Evolutionary conservation across 305 asterid species (phyloP), one percentile per base, ranked within the genome.

Genomic region (Andrographis paniculata): DNA sequence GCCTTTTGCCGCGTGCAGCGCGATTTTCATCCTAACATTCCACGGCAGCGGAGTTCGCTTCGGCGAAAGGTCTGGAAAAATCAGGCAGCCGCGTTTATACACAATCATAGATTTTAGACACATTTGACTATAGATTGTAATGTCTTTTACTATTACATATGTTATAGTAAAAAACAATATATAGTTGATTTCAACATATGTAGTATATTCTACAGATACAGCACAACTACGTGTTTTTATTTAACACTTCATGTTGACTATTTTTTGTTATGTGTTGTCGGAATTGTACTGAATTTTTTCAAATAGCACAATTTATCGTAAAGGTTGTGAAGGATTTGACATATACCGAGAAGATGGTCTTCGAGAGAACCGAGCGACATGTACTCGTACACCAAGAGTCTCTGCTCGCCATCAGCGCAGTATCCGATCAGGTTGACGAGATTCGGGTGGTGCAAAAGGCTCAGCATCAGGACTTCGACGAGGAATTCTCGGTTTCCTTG

Each of bases 21-120:
- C 98, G 22, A 89, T 86, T 56, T 80, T 86, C 93, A 89, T 80
- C 82, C 98, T 71, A 12, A 68, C 69, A 52, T 36, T 53, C 98
- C 98, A 89, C 45, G 77, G 71, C 18, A 89, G 42, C 12, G 94
- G 78, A 12, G 76, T 19, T 56, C 65, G 55, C 35, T 54, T 45
- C 13, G 63, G 74, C 6, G 69, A 49, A 37, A 76, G 60, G 22
- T 78, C 97, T 88, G 72, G 20, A 59, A 14, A 49, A 53, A n/a
- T n/a, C n/a, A n/a, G n/a, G n/a, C n/a, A n/a, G n/a, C n/a, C 14
- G 11, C 17, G 12, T 45, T 39, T 37, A 40, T 20, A 18, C 49
- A 33, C 21, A 11, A 9, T 16, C 30, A 24, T 4, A 24, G 30
- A 24, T 3, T 4, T 24, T n/a, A n/a, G n/a, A n/a, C n/a, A n/a